Conservation (phyloP, 768 basidiomycete species). For the Arthromyces matolae region DNA sequence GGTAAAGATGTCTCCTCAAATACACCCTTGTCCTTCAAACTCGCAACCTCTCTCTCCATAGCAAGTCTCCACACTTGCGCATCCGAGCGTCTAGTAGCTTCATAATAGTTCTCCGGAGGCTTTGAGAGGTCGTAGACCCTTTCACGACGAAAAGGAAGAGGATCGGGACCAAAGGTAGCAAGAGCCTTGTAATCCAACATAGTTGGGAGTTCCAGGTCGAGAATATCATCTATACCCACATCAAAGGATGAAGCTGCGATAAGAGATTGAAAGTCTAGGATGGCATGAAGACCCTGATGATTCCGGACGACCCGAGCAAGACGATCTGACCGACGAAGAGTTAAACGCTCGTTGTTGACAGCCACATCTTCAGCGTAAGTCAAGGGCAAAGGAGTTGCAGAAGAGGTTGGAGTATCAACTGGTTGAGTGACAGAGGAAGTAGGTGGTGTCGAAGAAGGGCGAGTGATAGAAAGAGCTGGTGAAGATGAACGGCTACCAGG, state of each 20-base stretch:
- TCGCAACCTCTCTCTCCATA: too few species aligned
- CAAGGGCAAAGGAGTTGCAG: neutral
- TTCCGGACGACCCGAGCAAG: neutral
- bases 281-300: neutral
- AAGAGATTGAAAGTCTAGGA: neutral
- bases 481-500: neutral
- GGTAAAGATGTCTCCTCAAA: too few species aligned
- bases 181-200: neutral
- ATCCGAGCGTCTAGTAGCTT: conserved; percentile 26
- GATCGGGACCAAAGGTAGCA: too few species aligned
- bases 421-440: neutral
- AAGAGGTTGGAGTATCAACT: neutral
- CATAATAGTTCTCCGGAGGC: too few species aligned
- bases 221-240: neutral
- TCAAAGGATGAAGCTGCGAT: neutral
- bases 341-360: neutral
- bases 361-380: neutral
- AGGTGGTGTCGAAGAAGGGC: neutral
- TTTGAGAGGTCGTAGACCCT: conserved; percentile 36
- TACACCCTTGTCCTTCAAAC: too few species aligned
- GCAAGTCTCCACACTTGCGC: conserved; percentile 30
- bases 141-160: conserved; percentile 3
- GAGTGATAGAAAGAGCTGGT: neutral
- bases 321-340: neutral
- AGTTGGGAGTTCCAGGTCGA: neutral